Evolutionary conservation across 2,329 filamentous ascomycete species (phyloP).

Genomic region (Botryotinia convoluta): DNA sequence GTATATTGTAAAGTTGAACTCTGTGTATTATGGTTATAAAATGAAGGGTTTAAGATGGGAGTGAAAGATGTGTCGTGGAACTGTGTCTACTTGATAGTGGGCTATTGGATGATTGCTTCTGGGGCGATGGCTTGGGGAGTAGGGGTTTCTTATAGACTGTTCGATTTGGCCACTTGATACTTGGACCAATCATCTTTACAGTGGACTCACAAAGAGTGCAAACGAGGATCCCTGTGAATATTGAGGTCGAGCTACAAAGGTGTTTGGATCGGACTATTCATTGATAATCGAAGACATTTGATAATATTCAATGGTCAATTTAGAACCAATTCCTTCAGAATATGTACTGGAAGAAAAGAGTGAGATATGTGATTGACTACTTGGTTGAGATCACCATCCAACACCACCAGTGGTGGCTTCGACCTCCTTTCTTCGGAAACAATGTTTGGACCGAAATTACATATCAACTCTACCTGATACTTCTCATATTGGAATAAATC

Average conservation of each 20-base stretch:
- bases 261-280: background rate
- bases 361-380: background rate
- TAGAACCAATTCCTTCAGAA: background rate
- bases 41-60: background rate
- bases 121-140: background rate
- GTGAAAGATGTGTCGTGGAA: background rate
- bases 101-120: background rate
- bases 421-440: too few relatives aligned
- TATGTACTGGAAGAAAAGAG: background rate
- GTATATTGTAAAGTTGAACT: too few relatives aligned
- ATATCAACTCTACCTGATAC: background rate
- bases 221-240: background rate
- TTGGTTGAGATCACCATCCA: background rate
- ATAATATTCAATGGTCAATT: background rate
- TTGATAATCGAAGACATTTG: background rate
- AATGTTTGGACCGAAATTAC: background rate
- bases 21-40: too few relatives aligned
- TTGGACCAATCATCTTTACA: too few relatives aligned
- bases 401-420: background rate
- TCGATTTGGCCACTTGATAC: too few relatives aligned
- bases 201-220: background rate
- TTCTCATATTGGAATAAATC: background rate
- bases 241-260: background rate
- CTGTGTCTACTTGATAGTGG: background rate
- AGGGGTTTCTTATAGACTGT: background rate